These are phyloP conservation scores for Endocladia muricata DNA, from an alignment of 31 red algal genomes.

Conservation along the genomic window DNA sequence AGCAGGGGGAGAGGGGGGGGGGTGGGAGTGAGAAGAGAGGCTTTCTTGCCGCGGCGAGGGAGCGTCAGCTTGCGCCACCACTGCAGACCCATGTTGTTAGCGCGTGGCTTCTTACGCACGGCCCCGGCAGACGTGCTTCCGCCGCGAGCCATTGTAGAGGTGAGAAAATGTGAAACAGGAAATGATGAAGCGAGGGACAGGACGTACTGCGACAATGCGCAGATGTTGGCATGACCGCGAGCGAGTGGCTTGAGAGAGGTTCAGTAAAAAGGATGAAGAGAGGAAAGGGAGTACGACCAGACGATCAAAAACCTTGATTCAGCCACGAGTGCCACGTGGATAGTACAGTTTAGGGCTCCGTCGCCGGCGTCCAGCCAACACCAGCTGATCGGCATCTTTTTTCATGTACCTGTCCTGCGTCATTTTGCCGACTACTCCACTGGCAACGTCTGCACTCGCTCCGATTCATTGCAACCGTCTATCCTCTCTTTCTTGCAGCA, in stretches of 20 bases:
- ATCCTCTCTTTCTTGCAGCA: not conserved
- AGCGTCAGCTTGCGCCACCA: constrained; percentile 75
- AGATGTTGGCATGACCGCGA: too few species aligned
- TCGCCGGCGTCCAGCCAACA: not conserved
- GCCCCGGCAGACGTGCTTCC: not conserved
- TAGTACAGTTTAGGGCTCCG: not conserved
- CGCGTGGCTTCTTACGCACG: constrained; percentile 48
- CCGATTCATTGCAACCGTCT: not conserved
- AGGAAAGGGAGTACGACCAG: too few species aligned
- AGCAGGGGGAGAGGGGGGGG: too few species aligned
- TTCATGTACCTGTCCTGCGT: too few species aligned
- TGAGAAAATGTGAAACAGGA: not conserved
- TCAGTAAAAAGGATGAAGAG: too few species aligned
- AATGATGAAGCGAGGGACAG: not conserved
- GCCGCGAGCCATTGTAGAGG: not conserved
- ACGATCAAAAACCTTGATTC: too few species aligned
- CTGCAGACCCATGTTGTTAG: constrained; percentile 27
- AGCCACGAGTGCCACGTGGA: too few species aligned
- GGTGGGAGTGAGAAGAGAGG: constrained; percentile 45
- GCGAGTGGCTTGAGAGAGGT: too few species aligned
- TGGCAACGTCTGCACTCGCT: too few species aligned
- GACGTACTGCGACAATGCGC: too few species aligned
- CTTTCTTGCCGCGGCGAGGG: constrained; percentile 72
- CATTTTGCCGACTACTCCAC: too few species aligned
- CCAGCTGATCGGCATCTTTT: not conserved